Base-by-base conservation (phyloP, 305 asterid species). In the Solanum aculeatissimum region DNA sequence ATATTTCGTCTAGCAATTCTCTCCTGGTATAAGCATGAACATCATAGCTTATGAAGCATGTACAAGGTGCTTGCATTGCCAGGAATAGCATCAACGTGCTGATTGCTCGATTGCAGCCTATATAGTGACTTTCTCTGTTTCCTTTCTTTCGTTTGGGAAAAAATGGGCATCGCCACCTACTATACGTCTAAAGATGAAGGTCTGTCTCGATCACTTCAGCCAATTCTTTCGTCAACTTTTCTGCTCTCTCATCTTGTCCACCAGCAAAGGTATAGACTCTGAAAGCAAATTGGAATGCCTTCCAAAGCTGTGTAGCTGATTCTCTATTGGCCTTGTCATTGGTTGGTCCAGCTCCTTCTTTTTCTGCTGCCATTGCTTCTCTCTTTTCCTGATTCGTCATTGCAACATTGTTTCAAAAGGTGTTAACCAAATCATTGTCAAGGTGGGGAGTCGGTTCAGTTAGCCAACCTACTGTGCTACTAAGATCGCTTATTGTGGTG, bases 231-330 rank as follows among this genome's bases (percentile, higher is more conserved):
- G 98, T 92, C 51, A 95, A 92, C 85, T 82, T 91, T 85, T 95
- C 98, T 57, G 99, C 98, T 38, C 97, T 91, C 29, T 97, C 99
- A 49, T 97, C 99, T 9, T 94, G 96, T 55, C 99, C 99, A 6
- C 99, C 98, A 2, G 98, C 94, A 80, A 97, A 95, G 1, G 97
- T 92, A 90, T 97, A 97, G 25, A 97, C 94, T 18, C 95, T 85
- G 83, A 89, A 97, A 14, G 99, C 99, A 85, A 97, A 94, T 86
- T 97, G 98, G 84, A 97, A 97, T 57, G 98, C 94, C 90, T 89
- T 92, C 99, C 98, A 97, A 4, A 94, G 93, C 80, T 91, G 85
- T 87, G 92, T 92, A 35, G 85, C 89, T 2, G 94, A 88, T 85
- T 88, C 95, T 18, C 79, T 89, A 81, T 88, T 93, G 23, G 80